phyloP scores from a whole-genome alignment of 768 basidiomycete species.

The Leccinum longicurvipes region DNA sequence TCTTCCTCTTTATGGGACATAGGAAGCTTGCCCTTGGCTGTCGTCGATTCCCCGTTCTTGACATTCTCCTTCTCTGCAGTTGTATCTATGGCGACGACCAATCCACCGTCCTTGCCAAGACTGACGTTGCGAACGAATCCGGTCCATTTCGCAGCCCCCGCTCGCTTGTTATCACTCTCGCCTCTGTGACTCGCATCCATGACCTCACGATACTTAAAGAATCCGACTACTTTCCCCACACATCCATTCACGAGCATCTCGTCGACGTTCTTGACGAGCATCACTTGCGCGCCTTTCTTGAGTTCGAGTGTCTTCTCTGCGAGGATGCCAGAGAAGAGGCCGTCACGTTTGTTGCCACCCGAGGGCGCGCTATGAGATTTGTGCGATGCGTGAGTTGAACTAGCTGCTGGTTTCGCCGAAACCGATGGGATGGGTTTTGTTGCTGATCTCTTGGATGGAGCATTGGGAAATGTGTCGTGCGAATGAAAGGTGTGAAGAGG shows the following conservation, averaged over 20 bases:
- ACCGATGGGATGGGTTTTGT: conserved; percentile 2
- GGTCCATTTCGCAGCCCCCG: conserved; percentile 24
- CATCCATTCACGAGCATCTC: conserved; percentile 64
- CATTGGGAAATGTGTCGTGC: conserved; percentile 42
- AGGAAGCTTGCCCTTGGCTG: conserved; percentile 22
- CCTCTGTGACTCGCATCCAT: conserved; percentile 8
- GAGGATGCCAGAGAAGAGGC: conserved; percentile 59
- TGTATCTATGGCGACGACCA: not conserved
- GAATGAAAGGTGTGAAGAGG: conserved; percentile 44
- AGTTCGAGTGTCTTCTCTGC: conserved; percentile 54
- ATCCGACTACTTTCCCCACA: conserved; percentile 60
- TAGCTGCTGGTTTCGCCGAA: not conserved
- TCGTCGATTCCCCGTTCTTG: conserved; percentile 8
- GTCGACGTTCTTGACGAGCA: conserved; percentile 70
- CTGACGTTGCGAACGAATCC: conserved; percentile 36
- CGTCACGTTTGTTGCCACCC: conserved; percentile 40
- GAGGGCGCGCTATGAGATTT: conserved; percentile 19
- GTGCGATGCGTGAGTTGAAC: conserved; percentile 27
- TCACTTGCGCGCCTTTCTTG: conserved; percentile 61
- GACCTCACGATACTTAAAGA: conserved; percentile 33
- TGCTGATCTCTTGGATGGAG: not conserved
- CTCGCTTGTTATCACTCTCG: conserved; percentile 26
- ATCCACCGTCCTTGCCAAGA: not conserved
- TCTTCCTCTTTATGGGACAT: conserved; percentile 38
- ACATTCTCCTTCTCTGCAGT: not conserved